Evolutionary conservation across 148 eudicot genomes (phyloP).

Genomic region (Euryodendron excelsum): DNA sequence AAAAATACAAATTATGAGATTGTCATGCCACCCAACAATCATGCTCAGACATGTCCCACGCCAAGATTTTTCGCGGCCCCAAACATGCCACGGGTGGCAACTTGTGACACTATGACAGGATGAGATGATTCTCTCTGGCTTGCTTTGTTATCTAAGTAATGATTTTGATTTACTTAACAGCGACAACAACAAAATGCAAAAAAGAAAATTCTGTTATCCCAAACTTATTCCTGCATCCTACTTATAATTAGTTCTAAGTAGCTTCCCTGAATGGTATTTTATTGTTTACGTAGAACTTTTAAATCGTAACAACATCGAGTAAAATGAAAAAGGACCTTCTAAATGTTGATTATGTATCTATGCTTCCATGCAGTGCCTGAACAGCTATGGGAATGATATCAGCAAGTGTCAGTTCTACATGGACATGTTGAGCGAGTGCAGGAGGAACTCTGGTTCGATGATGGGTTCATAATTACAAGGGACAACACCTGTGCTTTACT

Average conservation of each 20-base stretch:
- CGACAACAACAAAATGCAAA: background rate
- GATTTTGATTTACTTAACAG: background rate
- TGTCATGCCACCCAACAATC: no score
- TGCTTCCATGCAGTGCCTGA: slow-evolving; percentile 53
- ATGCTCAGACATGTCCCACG: no score
- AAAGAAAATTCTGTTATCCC: no score
- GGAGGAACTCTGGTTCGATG: slow-evolving; percentile 52
- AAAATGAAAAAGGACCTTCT: background rate
- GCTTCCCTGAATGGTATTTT: background rate
- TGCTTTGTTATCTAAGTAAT: background rate
- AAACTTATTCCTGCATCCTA: background rate
- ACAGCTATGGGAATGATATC: slow-evolving; percentile 64
- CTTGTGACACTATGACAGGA: no score
- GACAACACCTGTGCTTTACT: background rate
- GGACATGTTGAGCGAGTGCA: slow-evolving; percentile 87
- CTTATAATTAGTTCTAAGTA: background rate
- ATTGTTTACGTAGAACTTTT: background rate
- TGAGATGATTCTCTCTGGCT: no score
- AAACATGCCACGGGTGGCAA: no score
- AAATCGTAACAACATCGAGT: background rate
- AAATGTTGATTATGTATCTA: background rate
- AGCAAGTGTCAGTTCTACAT: slow-evolving; percentile 92
- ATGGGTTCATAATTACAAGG: slow-evolving; percentile 36
- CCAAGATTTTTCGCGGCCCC: no score
- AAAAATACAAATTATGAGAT: no score